Conservation (phyloP, 1,284 basidiomycete species). For the Kalmanozyma brasiliensis region DNA sequence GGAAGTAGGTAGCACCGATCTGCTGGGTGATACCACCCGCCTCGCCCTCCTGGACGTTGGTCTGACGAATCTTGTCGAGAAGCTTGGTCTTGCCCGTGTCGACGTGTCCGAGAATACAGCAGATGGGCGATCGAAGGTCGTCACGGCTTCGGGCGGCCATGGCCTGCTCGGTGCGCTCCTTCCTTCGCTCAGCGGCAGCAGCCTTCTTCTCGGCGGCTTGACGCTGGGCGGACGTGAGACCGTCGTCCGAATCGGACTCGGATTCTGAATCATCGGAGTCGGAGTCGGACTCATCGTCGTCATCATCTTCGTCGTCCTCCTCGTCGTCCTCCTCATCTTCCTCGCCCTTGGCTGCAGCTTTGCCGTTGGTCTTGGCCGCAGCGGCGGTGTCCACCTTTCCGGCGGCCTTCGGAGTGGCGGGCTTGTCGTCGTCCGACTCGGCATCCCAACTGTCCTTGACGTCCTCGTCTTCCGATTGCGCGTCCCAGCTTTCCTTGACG, state of each 20-base stretch:
- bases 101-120: conserved; percentile 99
- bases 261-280: conserved; percentile 71
- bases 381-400: conserved; percentile 31
- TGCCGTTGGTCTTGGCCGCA: conserved; percentile 35
- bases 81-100: conserved; percentile 99
- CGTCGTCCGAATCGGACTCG: conserved; percentile 64
- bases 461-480: conserved; percentile 61
- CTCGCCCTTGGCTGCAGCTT: conserved; percentile 19
- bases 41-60: conserved; percentile 99
- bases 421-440: conserved; percentile 74
- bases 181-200: conserved; percentile 82
- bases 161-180: conserved; percentile 85
- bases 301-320: conserved; percentile 47
- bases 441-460: conserved; percentile 69
- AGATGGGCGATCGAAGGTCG: conserved; percentile 93
- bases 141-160: conserved; percentile 88
- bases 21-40: conserved; percentile 99
- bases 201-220: conserved; percentile 82
- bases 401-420: conserved; percentile 23
- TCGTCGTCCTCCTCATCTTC: conserved; percentile 16
- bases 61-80: conserved; percentile 99
- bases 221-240: conserved; percentile 69
- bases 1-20: conserved; percentile 99
- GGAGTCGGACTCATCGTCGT: conserved; percentile 73
- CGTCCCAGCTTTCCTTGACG: conserved; percentile 44